phyloP scores from a whole-genome alignment of 202 grass and related monocot species.

The Schoenoplectus triqueter region DNA sequence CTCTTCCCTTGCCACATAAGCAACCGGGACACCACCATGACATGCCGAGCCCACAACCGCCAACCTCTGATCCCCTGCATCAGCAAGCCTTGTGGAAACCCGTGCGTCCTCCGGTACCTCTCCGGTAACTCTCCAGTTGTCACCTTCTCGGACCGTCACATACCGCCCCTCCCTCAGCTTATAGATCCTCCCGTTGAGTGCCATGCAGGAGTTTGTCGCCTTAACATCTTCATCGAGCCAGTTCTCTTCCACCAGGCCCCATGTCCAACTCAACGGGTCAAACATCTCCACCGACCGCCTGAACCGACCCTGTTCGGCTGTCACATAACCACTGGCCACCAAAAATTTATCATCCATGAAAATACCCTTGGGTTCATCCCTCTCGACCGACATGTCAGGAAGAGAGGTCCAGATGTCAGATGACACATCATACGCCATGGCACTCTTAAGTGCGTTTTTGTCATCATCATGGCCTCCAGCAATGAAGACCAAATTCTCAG shows the following conservation, averaged over 20 bases:
- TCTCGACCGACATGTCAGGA: slow-evolving; percentile 75
- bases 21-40: slow-evolving; percentile 45
- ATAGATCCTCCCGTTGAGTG: slow-evolving; percentile 41
- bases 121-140: slow-evolving; percentile 47
- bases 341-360: slow-evolving; percentile 46
- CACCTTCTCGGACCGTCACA: slow-evolving; percentile 39
- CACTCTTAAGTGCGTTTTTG: slow-evolving; percentile 75
- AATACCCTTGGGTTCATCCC: slow-evolving; percentile 62
- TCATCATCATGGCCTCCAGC: slow-evolving; percentile 70
- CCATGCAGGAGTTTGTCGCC: slow-evolving; percentile 51
- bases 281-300: slow-evolving; percentile 51
- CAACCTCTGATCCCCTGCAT: slow-evolving; percentile 40
- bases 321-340: slow-evolving; percentile 63
- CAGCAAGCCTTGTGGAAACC: slow-evolving; percentile 31
- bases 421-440: slow-evolving; percentile 54
- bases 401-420: slow-evolving; percentile 55
- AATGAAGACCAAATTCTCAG: slow-evolving; percentile 44
- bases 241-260: slow-evolving; percentile 50
- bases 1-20: slow-evolving; percentile 44
- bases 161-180: slow-evolving; percentile 46
- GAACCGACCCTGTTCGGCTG: slow-evolving; percentile 68
- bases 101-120: slow-evolving; percentile 49
- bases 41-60: slow-evolving; percentile 50
- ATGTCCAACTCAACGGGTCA: slow-evolving; percentile 44
- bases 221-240: slow-evolving; percentile 56